A percentile compares a stretch with the other conserved stretches of the same genome.
Evolutionary conservation across 495 filamentous ascomycete genomes (phyloP).

Genomic region (Penicillium ochrochloron): DNA sequence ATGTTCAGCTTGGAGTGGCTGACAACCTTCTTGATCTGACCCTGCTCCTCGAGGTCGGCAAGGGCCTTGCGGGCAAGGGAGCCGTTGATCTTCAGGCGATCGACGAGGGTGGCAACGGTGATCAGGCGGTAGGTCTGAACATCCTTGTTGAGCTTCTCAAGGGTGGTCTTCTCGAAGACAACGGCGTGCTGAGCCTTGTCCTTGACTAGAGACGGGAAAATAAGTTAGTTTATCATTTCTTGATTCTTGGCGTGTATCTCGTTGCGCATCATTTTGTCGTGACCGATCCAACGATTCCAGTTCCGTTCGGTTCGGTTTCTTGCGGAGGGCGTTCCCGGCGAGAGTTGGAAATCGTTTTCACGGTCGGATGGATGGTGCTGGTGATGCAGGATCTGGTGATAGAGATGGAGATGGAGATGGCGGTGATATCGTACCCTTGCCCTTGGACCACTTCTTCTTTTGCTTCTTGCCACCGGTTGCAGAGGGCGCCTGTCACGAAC

Average conservation of each 20-base stretch:
- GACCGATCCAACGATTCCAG: constrained; percentile 25
- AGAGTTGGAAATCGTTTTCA: constrained; percentile 33
- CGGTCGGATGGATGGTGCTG: constrained; percentile 28
- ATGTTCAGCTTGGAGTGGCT: constrained; percentile 96
- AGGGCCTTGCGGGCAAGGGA: constrained; percentile 89
- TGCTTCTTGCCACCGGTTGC: constrained; percentile 90
- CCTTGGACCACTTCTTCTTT: constrained; percentile 99
- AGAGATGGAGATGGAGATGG: constrained; percentile 23
- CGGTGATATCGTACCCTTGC: constrained; percentile 74
- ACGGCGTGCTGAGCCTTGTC: constrained; percentile 99
- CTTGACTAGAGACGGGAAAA: constrained; percentile 73
- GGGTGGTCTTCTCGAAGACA: constrained; percentile 70
- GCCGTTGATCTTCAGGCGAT: constrained; percentile 99
- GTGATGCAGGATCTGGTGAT: constrained; percentile 20
- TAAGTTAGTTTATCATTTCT: constrained; percentile 34
- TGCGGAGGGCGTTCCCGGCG: constrained; percentile 18
- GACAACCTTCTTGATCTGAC: constrained; percentile 97
- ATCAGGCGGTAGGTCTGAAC: constrained; percentile 99
- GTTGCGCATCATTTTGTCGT: background rate
- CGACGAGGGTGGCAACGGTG: constrained; percentile 97
- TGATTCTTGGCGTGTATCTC: background rate
- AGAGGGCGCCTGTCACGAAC: constrained; percentile 67
- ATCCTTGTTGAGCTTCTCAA: constrained; percentile 86
- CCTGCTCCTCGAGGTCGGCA: constrained; percentile 95
- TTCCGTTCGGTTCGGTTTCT: constrained; percentile 23